Evolutionary conservation across 495 filamentous ascomycete species (phyloP), one percentile per base, ranked within the genome.

Genomic region (Xylaria venustula): DNA sequence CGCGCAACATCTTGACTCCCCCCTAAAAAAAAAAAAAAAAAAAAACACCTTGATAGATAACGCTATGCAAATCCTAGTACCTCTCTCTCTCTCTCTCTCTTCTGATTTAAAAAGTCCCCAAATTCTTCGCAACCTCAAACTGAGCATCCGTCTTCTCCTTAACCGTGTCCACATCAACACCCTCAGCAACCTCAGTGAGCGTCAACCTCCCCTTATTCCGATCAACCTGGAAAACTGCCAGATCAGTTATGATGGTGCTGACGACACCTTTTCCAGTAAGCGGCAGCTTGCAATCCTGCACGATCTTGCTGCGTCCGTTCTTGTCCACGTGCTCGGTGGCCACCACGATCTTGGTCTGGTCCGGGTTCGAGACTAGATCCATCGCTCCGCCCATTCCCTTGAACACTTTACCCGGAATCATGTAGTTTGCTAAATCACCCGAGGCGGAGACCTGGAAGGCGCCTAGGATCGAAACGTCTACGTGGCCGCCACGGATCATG

Each of bases 381-480:
- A 87, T 87, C 14, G 84, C 84, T 9, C 84, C 84, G 44, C 84
- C 84, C 78, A 87, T 85, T 22, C 84, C 84, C 77, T 86, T 87
- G 71, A 87, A 81, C 51, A 79, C 75, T 69, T 85, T 85, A 15
- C 84, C 84, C 0, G 84, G 84, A 55, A 87, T 80, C 84, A 87
- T 87, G 71, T 84, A 87, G 67, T 87, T 87, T 19, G 84, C 84
- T 48, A 87, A 64, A 64, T 87, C 84, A 17, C 84, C 84, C 6
- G 75, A 70, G 0, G 81, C 83, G 22, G 78, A 80, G 23, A 87
- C 84, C 63, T 87, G 84, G 61, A 87, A 80, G 15, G 83, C 78
- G 17, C 84, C 84, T 6, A 87, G 75, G 71, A 87, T 85, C 9
- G 81, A 82, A 5, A 87, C 79, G 65, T 87, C 79, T 40, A 87